A percentile compares a stretch with the other conserved stretches of the same genome.
phyloP scores from a whole-genome alignment of 78 protist genomes.

The Paulinella micropora region DNA sequence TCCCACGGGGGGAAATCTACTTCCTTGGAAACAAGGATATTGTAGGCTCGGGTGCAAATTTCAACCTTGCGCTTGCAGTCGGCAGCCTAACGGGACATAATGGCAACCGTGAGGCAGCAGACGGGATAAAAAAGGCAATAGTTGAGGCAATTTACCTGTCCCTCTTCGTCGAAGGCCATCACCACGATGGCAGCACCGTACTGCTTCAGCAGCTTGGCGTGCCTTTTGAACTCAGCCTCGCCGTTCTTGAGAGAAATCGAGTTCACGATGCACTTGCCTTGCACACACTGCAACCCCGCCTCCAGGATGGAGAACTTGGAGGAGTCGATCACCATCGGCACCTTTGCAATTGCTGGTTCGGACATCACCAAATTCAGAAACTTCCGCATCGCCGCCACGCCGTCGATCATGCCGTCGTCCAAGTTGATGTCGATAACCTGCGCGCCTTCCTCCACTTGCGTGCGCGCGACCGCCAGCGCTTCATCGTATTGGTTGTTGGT shows the following conservation, averaged over 20 bases:
- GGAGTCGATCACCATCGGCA: conserved; percentile 92
- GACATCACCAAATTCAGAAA: conserved; percentile 62
- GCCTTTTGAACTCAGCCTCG: conserved; percentile 69
- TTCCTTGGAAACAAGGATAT: conserved; percentile 45
- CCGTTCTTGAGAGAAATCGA: conserved; percentile 75
- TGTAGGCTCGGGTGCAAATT: conserved; percentile 83
- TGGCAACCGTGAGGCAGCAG: too few species aligned
- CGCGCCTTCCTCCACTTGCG: conserved; percentile 85
- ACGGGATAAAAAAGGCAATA: too few species aligned
- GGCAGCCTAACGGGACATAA: too few species aligned
- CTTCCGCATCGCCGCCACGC: conserved; percentile 60
- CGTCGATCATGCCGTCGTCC: conserved; percentile 95
- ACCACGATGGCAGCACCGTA: conserved; percentile 86
- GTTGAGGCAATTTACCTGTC: too few species aligned
- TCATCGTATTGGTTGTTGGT: conserved; percentile 60
- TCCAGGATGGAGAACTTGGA: conserved; percentile 77
- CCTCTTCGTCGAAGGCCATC: conserved; percentile 95
- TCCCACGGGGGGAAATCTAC: conserved; percentile 72
- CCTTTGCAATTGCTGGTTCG: conserved; percentile 81
- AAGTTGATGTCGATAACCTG: conserved; percentile 88
- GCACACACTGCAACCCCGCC: conserved; percentile 68
- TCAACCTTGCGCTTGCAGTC: conserved; percentile 48
- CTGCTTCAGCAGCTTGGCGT: conserved; percentile 57
- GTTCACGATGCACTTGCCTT: conserved; percentile 92
- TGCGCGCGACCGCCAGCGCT: conserved; percentile 60